A percentile compares a stretch with the other conserved stretches of the same genome.
phyloP scores from a whole-genome alignment of 169 alveolate genomes.

The Plasmodium gonderi region DNA sequence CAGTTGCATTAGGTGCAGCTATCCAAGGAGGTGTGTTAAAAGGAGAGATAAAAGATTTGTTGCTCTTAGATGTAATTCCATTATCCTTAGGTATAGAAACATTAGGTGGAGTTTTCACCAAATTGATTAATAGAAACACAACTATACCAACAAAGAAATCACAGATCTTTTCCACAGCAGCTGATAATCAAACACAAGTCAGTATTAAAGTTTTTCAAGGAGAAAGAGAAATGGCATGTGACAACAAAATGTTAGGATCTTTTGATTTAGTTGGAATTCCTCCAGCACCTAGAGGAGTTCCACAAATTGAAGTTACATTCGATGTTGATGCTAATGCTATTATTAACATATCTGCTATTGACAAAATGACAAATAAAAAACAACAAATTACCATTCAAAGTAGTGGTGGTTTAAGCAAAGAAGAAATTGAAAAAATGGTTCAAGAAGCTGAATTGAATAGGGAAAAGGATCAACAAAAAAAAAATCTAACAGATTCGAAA shows the following conservation, averaged over 20 bases:
- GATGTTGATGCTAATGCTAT: slow-evolving; percentile 99
- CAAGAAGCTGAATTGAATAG: slow-evolving; percentile 96
- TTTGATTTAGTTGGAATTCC: slow-evolving; percentile 98
- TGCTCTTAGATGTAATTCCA: slow-evolving; percentile 97
- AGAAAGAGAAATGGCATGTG: slow-evolving; percentile 98
- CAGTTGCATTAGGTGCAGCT: slow-evolving; percentile 99
- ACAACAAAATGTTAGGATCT: slow-evolving; percentile 97
- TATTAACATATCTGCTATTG: slow-evolving; percentile 97
- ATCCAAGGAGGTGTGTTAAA: slow-evolving; percentile 96
- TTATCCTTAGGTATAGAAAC: slow-evolving; percentile 98
- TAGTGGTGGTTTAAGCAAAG: slow-evolving; percentile 96
- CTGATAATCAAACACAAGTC: slow-evolving; percentile 98
- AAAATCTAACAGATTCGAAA: slow-evolving; percentile 93
- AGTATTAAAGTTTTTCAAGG: slow-evolving; percentile 99
- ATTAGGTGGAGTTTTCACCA: slow-evolving; percentile 97
- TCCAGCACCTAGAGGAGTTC: slow-evolving; percentile 98
- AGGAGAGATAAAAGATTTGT: slow-evolving; percentile 97
- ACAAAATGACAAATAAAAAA: slow-evolving; percentile 97
- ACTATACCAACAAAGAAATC: slow-evolving; percentile 99
- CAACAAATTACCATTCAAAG: slow-evolving; percentile 96
- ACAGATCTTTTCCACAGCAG: slow-evolving; percentile 97
- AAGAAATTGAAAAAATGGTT: slow-evolving; percentile 95
- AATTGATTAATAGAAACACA: slow-evolving; percentile 97
- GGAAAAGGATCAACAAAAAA: slow-evolving; percentile 95
- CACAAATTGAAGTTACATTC: slow-evolving; percentile 96